Percentiles rank a stretch among this genome's conserved stretches.
phyloP scores from a whole-genome alignment of 495 filamentous ascomycete species.

The Usnea hakonensis region DNA sequence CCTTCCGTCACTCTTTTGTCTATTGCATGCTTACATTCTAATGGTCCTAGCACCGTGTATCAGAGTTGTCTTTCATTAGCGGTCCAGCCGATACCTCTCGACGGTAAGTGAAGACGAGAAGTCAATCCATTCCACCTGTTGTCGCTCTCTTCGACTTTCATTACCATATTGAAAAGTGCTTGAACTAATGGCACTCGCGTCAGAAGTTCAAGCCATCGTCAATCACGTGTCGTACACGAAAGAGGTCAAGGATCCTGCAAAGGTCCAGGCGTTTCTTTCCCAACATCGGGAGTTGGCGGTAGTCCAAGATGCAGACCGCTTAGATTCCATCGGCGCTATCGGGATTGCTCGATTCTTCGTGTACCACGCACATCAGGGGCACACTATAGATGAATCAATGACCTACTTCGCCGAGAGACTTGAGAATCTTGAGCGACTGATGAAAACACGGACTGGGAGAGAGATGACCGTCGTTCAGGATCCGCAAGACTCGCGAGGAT shows the following conservation, averaged over 20 bases:
- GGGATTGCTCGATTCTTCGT: conserved; percentile 75
- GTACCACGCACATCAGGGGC: conserved; percentile 65
- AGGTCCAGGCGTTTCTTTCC: conserved; percentile 45
- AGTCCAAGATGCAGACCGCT: conserved; percentile 83
- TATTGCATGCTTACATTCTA: too few relatives aligned
- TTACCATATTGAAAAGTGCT: too few relatives aligned
- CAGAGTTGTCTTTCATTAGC: too few relatives aligned
- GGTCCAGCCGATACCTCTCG: too few relatives aligned
- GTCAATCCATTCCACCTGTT: too few relatives aligned
- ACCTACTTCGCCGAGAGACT: conserved; percentile 77
- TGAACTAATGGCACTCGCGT: conserved; percentile 50
- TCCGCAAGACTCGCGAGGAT: too few relatives aligned
- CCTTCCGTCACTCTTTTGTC: too few relatives aligned
- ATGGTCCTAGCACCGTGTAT: too few relatives aligned
- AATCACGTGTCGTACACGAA: conserved; percentile 69
- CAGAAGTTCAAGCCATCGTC: conserved; percentile 59
- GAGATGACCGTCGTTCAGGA: too few relatives aligned
- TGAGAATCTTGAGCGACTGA: conserved; percentile 62
- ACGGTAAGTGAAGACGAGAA: too few relatives aligned
- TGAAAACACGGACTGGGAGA: conserved; percentile 72
- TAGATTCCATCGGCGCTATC: conserved; percentile 82
- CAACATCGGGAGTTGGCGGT: conserved; percentile 66
- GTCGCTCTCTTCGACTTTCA: too few relatives aligned
- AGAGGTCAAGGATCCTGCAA: conserved; percentile 53
- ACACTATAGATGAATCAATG: conserved; percentile 46